These are phyloP conservation scores for Melanopsichium pennsylvanicum DNA, from an alignment of 1,284 basidiomycete genomes.

Conservation along the genomic window DNA sequence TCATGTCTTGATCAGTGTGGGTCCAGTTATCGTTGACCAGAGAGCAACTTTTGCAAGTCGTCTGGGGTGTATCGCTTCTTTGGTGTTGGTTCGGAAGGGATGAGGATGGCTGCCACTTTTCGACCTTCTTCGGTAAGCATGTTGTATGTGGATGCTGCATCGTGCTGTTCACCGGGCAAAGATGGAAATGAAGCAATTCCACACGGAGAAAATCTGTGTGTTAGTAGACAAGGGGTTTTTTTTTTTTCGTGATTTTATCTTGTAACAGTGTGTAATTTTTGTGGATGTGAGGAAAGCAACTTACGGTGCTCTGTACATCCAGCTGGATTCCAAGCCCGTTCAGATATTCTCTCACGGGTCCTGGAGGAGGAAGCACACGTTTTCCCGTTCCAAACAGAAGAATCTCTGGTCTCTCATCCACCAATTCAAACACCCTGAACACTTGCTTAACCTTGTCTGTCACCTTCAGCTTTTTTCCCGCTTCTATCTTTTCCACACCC, in stretches of 20 bases:
- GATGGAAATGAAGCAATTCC: no score
- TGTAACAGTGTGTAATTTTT: no score
- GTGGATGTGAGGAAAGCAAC: conserved; percentile 61
- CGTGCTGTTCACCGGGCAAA: no score
- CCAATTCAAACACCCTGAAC: conserved; percentile 45
- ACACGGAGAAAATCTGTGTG: no score
- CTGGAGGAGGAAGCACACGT: conserved; percentile 76
- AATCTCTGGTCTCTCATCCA: conserved; percentile 74
- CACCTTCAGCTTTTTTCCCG: conserved; percentile 19
- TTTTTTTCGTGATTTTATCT: no score
- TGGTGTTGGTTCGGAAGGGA: conserved; percentile 69
- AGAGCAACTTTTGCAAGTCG: conserved; percentile 16
- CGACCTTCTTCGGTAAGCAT: conserved; percentile 89
- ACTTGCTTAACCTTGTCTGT: conserved; percentile 24
- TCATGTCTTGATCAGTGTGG: no score
- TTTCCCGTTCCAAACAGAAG: conserved; percentile 86
- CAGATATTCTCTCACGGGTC: conserved; percentile 75
- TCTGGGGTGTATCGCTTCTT: conserved; percentile 23
- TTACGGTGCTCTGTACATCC: conserved; percentile 92
- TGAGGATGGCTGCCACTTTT: conserved; percentile 84
- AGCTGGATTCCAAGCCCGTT: conserved; percentile 83
- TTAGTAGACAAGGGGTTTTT: no score
- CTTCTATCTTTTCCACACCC: conserved; percentile 68
- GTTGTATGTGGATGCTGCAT: conserved; percentile 94
- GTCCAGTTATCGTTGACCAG: conserved; percentile 5